phyloP scores from a whole-genome alignment of 75 land plant genomes.

The Isoetes taiwanensis region DNA sequence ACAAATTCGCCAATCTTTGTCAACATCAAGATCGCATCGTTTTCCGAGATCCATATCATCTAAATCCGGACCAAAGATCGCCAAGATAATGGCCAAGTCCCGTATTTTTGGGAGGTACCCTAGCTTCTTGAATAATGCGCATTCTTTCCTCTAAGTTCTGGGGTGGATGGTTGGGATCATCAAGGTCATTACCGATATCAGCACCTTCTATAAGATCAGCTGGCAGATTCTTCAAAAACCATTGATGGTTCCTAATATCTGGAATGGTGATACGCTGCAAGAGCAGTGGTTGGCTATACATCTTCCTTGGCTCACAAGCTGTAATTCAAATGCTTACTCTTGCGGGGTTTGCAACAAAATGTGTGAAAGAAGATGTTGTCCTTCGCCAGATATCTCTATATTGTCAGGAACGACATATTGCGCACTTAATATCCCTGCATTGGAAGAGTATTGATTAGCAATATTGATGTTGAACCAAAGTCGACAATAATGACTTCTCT shows the following conservation, averaged over 20 bases:
- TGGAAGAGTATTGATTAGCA: background rate
- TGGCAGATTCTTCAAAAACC: slow-evolving; percentile 71
- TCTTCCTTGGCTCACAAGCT: background rate
- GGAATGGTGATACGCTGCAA: slow-evolving; percentile 53
- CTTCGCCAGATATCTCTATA: slow-evolving; percentile 43
- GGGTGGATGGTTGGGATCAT: slow-evolving; percentile 31
- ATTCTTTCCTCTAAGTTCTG: slow-evolving; percentile 56
- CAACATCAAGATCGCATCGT: slow-evolving; percentile 55
- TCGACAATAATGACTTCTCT: slow-evolving; percentile 1
- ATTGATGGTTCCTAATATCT: slow-evolving; percentile 59
- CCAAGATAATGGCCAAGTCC: too few species aligned
- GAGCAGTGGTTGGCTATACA: background rate
- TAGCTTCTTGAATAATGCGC: slow-evolving; percentile 57
- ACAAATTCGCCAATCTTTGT: slow-evolving; percentile 73
- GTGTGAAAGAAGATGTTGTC: slow-evolving; percentile 35
- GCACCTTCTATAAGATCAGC: slow-evolving; percentile 43
- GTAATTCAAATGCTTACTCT: slow-evolving; percentile 19
- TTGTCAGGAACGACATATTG: slow-evolving; percentile 56
- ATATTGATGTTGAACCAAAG: background rate
- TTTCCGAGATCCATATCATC: too few species aligned
- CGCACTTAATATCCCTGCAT: slow-evolving; percentile 60
- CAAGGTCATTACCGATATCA: slow-evolving; percentile 27
- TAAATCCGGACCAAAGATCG: too few species aligned
- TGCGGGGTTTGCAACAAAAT: slow-evolving; percentile 59
- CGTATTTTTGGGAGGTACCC: too few species aligned